Conservation (phyloP, 2,329 filamentous ascomycete species). For the Xenosphaeropsis pyriputrescens region DNA sequence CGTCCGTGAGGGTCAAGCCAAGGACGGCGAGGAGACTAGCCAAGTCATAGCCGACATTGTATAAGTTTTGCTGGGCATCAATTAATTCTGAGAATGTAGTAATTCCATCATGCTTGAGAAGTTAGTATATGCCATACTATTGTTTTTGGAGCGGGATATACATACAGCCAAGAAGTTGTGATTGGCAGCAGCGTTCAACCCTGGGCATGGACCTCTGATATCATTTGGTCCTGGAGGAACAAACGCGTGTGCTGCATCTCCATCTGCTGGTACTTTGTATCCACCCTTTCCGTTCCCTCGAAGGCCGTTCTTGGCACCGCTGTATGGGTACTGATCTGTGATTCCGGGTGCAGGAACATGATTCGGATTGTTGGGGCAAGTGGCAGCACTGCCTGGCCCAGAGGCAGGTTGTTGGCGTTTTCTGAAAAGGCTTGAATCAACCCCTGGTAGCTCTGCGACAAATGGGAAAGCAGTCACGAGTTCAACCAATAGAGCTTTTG, state of each 20-base stretch:
- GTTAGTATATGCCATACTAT: too few species aligned
- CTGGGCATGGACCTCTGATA: slow-evolving; percentile 25
- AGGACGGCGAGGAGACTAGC: slow-evolving; percentile 21
- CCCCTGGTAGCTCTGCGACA: slow-evolving; percentile 19
- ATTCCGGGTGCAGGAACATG: slow-evolving; percentile 21
- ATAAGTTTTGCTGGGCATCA: slow-evolving; percentile 21
- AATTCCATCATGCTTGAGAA: slow-evolving; percentile 22
- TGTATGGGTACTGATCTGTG: slow-evolving; percentile 23
- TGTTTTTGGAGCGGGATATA: too few species aligned
- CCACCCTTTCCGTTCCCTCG: slow-evolving; percentile 25
- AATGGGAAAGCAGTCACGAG: slow-evolving; percentile 21
- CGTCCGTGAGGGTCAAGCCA: slow-evolving; percentile 24
- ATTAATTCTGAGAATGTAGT: slow-evolving; percentile 14
- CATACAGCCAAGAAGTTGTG: slow-evolving; percentile 25
- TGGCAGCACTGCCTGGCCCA: slow-evolving; percentile 6
- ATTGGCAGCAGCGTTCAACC: slow-evolving; percentile 25
- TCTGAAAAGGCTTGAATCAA: slow-evolving; percentile 19
- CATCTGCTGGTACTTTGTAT: slow-evolving; percentile 25
- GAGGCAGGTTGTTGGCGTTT: slow-evolving; percentile 18
- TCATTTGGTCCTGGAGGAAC: slow-evolving; percentile 20
- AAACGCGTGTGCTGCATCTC: slow-evolving; percentile 22
- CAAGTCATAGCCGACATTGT: slow-evolving; percentile 23
- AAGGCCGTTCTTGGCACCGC: slow-evolving; percentile 23
- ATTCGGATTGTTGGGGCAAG: slow-evolving; percentile 21
- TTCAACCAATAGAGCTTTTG: slow-evolving; percentile 6